These are phyloP conservation scores for Hanseniaspora uvarum DNA, from an alignment of 1,139 yeast species.

Conservation along the genomic window DNA sequence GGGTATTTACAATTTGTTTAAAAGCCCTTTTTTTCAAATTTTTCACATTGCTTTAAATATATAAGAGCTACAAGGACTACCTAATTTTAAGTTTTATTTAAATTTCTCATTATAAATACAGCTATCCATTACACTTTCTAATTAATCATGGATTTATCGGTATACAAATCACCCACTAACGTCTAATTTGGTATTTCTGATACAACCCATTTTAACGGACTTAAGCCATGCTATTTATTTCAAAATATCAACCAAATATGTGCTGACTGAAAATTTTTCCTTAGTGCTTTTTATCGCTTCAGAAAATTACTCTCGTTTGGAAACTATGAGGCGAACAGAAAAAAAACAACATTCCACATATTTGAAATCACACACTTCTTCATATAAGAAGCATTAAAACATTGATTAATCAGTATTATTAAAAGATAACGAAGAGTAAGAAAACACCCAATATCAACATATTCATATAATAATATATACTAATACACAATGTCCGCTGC, in stretches of 20 bases:
- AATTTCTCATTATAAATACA: neutral
- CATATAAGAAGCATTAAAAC: neutral
- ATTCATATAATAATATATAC: neutral
- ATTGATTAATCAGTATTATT: neutral
- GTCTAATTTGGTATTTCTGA: too few species aligned
- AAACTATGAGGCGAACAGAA: neutral
- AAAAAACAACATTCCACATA: neutral
- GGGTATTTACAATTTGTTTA: too few species aligned
- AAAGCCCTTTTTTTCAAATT: too few species aligned
- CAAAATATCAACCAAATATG: neutral
- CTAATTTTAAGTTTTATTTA: neutral
- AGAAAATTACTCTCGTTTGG: neutral
- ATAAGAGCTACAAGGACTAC: too few species aligned
- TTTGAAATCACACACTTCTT: neutral
- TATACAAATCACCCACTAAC: too few species aligned
- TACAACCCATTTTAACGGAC: neutral
- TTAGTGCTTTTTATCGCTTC: neutral
- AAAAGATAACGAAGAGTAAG: neutral
- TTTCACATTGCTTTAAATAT: too few species aligned
- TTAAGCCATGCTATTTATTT: neutral
- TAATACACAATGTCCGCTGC: conserved; percentile 21
- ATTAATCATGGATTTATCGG: too few species aligned
- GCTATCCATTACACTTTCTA: too few species aligned
- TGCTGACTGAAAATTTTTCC: neutral
- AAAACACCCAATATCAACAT: neutral